Evolutionary conservation across 164 flowering plant genomes (phyloP).

Genomic region (Dillenia turbinata): DNA sequence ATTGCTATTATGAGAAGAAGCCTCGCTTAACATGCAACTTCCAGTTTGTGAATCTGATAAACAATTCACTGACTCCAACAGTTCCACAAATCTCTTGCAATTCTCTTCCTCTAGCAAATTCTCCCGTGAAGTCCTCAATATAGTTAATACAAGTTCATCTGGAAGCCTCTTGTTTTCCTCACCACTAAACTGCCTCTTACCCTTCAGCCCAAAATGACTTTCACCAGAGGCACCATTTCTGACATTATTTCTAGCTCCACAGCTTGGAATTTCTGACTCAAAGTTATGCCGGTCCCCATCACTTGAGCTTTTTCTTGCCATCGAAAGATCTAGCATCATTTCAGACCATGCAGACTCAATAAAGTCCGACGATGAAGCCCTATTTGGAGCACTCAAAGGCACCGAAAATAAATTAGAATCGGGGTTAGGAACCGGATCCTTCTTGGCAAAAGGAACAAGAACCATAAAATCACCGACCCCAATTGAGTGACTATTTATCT

Average conservation of each 20-base stretch:
- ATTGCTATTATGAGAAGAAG: conserved; percentile 8
- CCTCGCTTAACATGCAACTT: conserved; percentile 35
- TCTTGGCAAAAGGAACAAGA: conserved; percentile 68
- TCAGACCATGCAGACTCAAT: conserved; percentile 69
- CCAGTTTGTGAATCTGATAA: conserved; percentile 34
- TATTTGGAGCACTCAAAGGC: conserved; percentile 1
- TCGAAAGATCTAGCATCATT: conserved; percentile 61
- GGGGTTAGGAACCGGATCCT: conserved; percentile 23
- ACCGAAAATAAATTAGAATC: conserved; percentile 9
- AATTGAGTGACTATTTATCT: conserved; percentile 27
- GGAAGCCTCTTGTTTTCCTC: conserved; percentile 8
- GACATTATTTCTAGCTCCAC: conserved; percentile 6
- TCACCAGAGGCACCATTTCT: conserved; percentile 1
- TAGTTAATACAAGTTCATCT: conserved; percentile 27
- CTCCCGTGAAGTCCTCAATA: conserved; percentile 21
- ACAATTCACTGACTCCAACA: conserved; percentile 50
- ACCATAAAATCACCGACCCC: conserved; percentile 59
- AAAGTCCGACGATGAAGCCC: conserved; percentile 20
- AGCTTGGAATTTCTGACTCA: background rate
- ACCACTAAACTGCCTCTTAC: conserved; percentile 14
- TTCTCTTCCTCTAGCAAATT: conserved; percentile 27
- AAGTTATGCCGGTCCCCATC: conserved; percentile 7
- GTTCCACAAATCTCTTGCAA: conserved; percentile 25
- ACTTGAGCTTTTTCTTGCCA: conserved; percentile 13
- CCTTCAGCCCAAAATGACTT: conserved; percentile 18